phyloP scores from a whole-genome alignment of 345 rosid species.

The Ceriops tagal region DNA sequence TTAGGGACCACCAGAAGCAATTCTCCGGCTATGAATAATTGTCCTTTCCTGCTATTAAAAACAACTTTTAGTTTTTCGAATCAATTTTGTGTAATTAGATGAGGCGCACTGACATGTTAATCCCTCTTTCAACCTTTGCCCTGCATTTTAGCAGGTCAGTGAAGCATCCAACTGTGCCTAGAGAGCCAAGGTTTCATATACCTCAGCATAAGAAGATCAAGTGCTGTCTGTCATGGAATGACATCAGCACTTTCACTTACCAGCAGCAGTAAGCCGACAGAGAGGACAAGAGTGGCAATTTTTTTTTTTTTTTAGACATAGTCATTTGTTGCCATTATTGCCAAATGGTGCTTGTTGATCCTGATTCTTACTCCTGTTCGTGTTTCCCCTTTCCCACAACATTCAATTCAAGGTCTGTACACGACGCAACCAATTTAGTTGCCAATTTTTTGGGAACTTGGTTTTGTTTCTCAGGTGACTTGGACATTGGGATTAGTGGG shows the following conservation, averaged over 20 bases:
- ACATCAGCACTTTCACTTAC: conserved; percentile 37
- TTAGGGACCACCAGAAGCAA: too few species aligned
- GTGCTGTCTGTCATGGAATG: conserved; percentile 61
- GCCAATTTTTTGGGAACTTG: conserved; percentile 28
- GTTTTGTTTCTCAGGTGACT: neutral
- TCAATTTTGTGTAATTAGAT: too few species aligned
- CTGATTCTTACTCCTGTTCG: neutral
- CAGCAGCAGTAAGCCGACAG: conserved; percentile 21
- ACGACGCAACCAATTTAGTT: conserved; percentile 46
- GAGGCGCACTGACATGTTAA: too few species aligned
- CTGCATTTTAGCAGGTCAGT: too few species aligned
- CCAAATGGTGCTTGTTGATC: conserved; percentile 18
- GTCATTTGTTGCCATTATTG: conserved; percentile 1
- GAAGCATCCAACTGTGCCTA: conserved; percentile 58
- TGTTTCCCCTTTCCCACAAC: neutral
- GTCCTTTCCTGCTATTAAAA: too few species aligned
- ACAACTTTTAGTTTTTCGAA: too few species aligned
- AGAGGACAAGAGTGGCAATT: neutral
- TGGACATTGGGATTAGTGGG: too few species aligned
- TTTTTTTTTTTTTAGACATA: neutral
- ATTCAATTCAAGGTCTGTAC: conserved; percentile 20
- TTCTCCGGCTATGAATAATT: too few species aligned
- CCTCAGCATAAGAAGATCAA: conserved; percentile 87
- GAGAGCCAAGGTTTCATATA: conserved; percentile 70
- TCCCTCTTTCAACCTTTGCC: too few species aligned